Evolutionary conservation across 1,284 basidiomycete species (phyloP).

Genomic region (Marasmius oreades): DNA sequence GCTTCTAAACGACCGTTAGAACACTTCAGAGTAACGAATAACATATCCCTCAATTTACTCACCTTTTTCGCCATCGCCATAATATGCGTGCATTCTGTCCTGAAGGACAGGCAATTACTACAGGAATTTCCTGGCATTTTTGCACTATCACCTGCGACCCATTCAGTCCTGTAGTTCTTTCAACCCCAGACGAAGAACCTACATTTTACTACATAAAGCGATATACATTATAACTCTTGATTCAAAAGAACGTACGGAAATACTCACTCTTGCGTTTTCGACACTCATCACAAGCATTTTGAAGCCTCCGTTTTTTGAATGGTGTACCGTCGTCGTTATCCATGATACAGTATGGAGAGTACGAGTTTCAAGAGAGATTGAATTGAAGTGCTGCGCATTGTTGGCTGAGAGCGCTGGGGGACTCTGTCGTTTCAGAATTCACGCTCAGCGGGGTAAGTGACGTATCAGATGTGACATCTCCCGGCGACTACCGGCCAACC

Average conservation of each 20-base stretch:
- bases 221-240: no score
- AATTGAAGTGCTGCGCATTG: no score
- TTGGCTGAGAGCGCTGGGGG: no score
- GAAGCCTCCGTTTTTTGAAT: slow-evolving; percentile 1
- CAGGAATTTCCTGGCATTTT: slow-evolving; percentile 7
- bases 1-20: slow-evolving; percentile 4
- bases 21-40: no score
- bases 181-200: not conserved
- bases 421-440: no score
- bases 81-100: slow-evolving; percentile 8
- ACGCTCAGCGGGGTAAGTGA: no score
- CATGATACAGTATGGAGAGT: not conserved
- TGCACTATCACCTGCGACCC: slow-evolving; percentile 7
- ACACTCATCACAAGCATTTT: slow-evolving; percentile 13
- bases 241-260: not conserved
- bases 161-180: not conserved
- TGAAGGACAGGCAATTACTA: slow-evolving; percentile 9
- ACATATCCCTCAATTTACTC: not conserved
- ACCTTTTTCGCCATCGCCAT: slow-evolving; percentile 8
- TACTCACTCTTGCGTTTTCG: slow-evolving; percentile 6
- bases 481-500: no score
- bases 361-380: no score
- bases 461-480: no score
- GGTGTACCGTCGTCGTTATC: not conserved
- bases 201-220: slow-evolving; percentile 12